Conservation (phyloP, 2,329 filamentous ascomycete genomes). For the Colletotrichum gloeosporioides region DNA sequence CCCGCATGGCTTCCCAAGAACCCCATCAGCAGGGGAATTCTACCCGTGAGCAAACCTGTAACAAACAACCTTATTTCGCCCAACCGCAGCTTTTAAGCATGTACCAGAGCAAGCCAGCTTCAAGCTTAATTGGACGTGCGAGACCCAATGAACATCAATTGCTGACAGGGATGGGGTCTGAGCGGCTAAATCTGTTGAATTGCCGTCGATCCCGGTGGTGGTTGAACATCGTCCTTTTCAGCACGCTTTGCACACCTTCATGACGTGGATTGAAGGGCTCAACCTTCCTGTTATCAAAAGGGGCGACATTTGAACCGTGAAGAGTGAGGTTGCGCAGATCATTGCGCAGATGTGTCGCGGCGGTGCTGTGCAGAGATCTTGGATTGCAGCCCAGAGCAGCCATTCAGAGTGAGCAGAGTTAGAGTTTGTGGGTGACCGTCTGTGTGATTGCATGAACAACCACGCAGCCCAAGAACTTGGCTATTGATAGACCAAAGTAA, state of each 20-base stretch:
- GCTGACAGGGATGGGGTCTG: background rate
- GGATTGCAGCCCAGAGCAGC: background rate
- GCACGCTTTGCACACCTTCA: background rate
- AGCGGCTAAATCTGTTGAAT: background rate
- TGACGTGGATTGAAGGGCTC: background rate
- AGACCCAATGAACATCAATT: background rate
- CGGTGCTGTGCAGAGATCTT: background rate
- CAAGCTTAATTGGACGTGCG: background rate
- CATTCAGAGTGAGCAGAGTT: background rate
- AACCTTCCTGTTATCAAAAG: background rate
- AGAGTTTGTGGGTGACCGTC: background rate
- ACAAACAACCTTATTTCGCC: background rate
- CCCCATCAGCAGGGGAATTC: background rate
- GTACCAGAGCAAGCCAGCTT: background rate
- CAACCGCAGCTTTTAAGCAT: background rate
- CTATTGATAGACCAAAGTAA: background rate
- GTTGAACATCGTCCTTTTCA: background rate
- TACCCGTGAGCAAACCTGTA: background rate
- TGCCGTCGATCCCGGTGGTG: background rate
- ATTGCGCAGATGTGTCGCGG: background rate
- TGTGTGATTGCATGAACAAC: background rate
- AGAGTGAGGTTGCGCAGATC: background rate
- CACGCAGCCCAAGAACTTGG: background rate
- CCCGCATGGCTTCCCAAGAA: background rate
- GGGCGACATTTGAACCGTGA: background rate